Base-by-base conservation (phyloP, 257 asterid genomes). In the Gentiana straminea region DNA sequence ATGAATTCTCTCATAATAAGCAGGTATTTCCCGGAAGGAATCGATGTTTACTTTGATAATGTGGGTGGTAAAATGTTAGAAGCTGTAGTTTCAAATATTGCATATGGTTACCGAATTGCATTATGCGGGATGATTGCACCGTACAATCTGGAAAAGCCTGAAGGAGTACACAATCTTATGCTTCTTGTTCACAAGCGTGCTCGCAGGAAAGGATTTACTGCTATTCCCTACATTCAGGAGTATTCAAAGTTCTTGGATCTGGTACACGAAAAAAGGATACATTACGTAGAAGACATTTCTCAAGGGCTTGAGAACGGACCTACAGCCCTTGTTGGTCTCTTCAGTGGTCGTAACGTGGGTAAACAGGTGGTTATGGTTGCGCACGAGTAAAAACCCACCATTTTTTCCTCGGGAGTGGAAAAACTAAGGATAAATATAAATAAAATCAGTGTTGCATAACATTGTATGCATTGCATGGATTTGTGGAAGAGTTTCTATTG, bases 41-140 rank as follows among this genome's bases (percentile, higher is more conserved):
- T 64, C 0, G 62, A 64, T 55, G 49, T 64, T 8, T 49, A 64
- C 62, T 64, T 64, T 32, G 68, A 64, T 8, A 64, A 64, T 9
- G 68, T 64, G 15, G 68, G 68, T 10, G 68, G 68, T 37, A 64
- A 55, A 49, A 64, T 64, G 68, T 61, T 64, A 54, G 68, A 64
- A 0, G 62, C 68, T 0, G 68, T 64, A 41, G 62, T 64, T 55
- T 56, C 10, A 9, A 64, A 64, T 38, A 64, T 64, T 62, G 47
- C 62, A 37, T 0, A 15, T 12, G 33, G 39, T 24, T 61, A 62
- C 0, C 57, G 68, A 0, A 64, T 64, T 0, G 68, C 62, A 3
- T 61, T 49, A 12, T 64, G 68, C 56, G 68, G 68, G 10, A n/a
- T 64, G 49, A 64, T 64, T 38, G 55, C 68, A 4, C 68, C 55